Evolutionary conservation across 1,284 basidiomycete species (phyloP).

Genomic region (Ceratobasidium sp.): DNA sequence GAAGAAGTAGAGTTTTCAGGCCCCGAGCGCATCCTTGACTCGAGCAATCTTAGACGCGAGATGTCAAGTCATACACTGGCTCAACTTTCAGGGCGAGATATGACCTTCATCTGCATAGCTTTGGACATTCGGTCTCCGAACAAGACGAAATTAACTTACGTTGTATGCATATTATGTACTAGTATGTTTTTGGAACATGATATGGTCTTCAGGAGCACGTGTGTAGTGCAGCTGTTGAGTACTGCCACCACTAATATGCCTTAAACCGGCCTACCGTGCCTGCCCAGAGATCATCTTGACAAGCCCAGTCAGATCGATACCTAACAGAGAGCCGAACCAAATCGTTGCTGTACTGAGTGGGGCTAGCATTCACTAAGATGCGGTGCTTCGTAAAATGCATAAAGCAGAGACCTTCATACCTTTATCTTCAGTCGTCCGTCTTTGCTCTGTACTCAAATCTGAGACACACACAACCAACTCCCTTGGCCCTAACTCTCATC

Average conservation of each 20-base stretch:
- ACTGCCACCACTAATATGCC: neutral
- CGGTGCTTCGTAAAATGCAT: neutral
- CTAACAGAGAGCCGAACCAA: no score
- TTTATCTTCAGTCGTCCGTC: neutral
- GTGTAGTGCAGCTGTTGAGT: neutral
- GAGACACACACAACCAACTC: neutral
- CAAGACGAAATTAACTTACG: neutral
- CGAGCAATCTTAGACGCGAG: neutral
- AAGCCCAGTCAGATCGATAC: no score
- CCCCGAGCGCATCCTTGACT: conserved; percentile 34
- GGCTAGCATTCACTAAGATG: neutral
- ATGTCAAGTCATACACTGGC: neutral
- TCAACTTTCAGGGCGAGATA: neutral
- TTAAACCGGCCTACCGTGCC: neutral
- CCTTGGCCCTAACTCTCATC: neutral
- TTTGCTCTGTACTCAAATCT: neutral
- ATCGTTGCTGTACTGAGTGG: no score
- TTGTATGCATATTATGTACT: conserved; percentile 5
- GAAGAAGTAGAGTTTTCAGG: conserved; percentile 24
- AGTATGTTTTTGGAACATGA: neutral
- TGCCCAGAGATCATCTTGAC: neutral
- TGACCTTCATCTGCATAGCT: neutral
- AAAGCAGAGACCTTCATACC: neutral
- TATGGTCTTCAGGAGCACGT: neutral
- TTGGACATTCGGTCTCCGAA: conserved; percentile 5